A percentile compares a stretch with the other conserved stretches of the same genome.
These are phyloP conservation scores for Aspergillus intermedius DNA, from an alignment of 2,329 filamentous ascomycete genomes.

Conservation along the genomic window DNA sequence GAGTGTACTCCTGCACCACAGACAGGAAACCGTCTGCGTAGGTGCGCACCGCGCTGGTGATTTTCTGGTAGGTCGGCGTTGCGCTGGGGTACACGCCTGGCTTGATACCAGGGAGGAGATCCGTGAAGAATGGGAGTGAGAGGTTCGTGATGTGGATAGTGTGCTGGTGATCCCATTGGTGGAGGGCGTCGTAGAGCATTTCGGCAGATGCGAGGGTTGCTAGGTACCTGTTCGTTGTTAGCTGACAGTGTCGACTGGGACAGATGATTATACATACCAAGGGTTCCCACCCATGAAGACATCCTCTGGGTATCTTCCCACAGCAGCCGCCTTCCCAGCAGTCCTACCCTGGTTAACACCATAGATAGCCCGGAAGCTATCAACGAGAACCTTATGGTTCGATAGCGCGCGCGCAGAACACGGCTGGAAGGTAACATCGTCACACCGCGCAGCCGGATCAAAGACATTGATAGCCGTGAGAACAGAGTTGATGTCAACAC, in stretches of 20 bases:
- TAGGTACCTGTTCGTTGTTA: slow-evolving; percentile 11
- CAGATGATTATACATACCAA: slow-evolving; percentile 56
- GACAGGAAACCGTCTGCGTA: slow-evolving; percentile 54
- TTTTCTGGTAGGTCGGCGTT: slow-evolving; percentile 44
- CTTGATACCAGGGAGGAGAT: slow-evolving; percentile 52
- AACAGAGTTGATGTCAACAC: slow-evolving; percentile 65
- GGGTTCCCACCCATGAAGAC: slow-evolving; percentile 69
- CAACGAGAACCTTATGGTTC: slow-evolving; percentile 67
- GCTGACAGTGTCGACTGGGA: neutral
- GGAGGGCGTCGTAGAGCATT: slow-evolving; percentile 67
- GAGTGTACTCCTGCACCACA: slow-evolving; percentile 27
- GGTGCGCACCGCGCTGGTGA: slow-evolving; percentile 53
- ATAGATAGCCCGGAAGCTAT: slow-evolving; percentile 67
- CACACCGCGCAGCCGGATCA: slow-evolving; percentile 20
- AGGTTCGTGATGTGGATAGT: slow-evolving; percentile 57
- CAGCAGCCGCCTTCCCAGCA: slow-evolving; percentile 26
- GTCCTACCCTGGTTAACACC: slow-evolving; percentile 38
- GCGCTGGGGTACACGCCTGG: slow-evolving; percentile 58
- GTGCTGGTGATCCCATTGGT: slow-evolving; percentile 59
- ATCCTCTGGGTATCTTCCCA: slow-evolving; percentile 62
- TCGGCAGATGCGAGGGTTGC: slow-evolving; percentile 66
- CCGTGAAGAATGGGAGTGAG: slow-evolving; percentile 65
- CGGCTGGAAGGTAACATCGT: slow-evolving; percentile 61
- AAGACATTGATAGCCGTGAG: slow-evolving; percentile 37
- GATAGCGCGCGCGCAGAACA: slow-evolving; percentile 61